A percentile compares a stretch with the other conserved stretches of the same genome.
Conservation (phyloP, 768 basidiomycete species). For the Pleurotus salmoneostramineus region DNA sequence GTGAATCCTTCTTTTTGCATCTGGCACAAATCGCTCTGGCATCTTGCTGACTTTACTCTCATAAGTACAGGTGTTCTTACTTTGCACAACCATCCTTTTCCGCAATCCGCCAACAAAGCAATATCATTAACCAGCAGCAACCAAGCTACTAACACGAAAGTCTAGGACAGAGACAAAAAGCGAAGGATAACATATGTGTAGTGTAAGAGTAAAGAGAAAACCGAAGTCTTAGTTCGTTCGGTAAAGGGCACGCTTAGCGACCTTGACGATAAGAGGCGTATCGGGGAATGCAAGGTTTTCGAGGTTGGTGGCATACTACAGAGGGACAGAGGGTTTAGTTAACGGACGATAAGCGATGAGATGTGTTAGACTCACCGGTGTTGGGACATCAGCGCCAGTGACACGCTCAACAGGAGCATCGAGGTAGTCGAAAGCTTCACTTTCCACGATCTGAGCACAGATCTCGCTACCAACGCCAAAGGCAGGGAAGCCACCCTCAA, state of each 20-base stretch:
- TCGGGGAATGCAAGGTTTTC: constrained; percentile 94
- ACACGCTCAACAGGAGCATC: constrained; percentile 98
- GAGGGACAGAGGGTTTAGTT: not conserved
- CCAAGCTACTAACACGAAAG: not conserved
- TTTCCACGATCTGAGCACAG: constrained; percentile 95
- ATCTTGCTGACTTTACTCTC: no score
- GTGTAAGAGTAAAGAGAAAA: constrained; percentile 7
- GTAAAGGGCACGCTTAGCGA: constrained; percentile 91
- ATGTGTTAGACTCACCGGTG: constrained; percentile 61
- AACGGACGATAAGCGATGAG: constrained; percentile 6
- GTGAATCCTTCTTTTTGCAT: not conserved
- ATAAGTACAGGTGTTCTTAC: no score
- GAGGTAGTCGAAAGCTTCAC: constrained; percentile 96
- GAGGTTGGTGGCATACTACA: constrained; percentile 84
- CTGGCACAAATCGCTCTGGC: no score
- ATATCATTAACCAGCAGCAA: no score
- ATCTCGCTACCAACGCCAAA: constrained; percentile 99
- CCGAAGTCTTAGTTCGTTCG: constrained; percentile 61
- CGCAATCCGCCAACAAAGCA: no score
- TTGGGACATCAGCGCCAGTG: constrained; percentile 96
- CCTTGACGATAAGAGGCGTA: constrained; percentile 86
- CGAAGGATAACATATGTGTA: constrained; percentile 4
- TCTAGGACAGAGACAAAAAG: constrained; percentile 2
- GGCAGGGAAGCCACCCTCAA: constrained; percentile 97
- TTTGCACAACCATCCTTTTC: no score